Base-by-base conservation (phyloP, 495 filamentous ascomycete genomes). In the Hypoxylon crocopeplum region DNA sequence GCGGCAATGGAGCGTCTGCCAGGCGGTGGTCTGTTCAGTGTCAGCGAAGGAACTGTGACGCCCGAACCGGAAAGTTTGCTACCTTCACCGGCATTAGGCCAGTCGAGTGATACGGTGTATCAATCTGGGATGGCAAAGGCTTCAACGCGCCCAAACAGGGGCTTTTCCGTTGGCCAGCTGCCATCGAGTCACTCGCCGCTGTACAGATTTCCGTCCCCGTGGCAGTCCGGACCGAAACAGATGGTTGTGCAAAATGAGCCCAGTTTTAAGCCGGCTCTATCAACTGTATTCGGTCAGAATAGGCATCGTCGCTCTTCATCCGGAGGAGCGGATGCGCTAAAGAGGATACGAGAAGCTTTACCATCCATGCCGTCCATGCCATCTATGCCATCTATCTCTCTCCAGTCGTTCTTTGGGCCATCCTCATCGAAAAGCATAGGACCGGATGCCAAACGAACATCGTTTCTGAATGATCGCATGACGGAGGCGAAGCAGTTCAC, bases 1-100 rank as follows among this genome's bases (percentile, higher is more conserved):
- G 84, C 86, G 0, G 84, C 84, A 0, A 75, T 96, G 75, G 85
- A 89, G 41, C 66, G 74, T 15, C 49, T 79, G 16, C 77, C 82
- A 11, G 82, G 71, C 0, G 84, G 81, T 37, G 80, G 76, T 11
- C 71, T 79, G 19, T 87, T 90, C 50, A 49, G 48, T 56, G 54
- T 63, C n/a, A 39, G 47, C 22, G 61, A 70, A 19, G 56, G 44
- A 1, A 37, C 50, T 1, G 47, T 41, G 12, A 57, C 50, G 17
- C 36, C 48, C 3, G 47, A 64, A 17, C 33, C 53, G 10, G 52
- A 44, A 10, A 51, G 42, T 4, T 7, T 12, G 32, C 7, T 24
- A 21, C 4, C 25, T 16, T 46, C 65, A n/a, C 29, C 54, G 7
- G 21, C 19, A 48, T 24, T 53, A 34, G 25, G 34, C 27, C 46